Percentiles rank a stretch among this genome's conserved stretches.
Evolutionary conservation across 208 protist species (phyloP).

Genomic region (Leishmania braziliensis): DNA sequence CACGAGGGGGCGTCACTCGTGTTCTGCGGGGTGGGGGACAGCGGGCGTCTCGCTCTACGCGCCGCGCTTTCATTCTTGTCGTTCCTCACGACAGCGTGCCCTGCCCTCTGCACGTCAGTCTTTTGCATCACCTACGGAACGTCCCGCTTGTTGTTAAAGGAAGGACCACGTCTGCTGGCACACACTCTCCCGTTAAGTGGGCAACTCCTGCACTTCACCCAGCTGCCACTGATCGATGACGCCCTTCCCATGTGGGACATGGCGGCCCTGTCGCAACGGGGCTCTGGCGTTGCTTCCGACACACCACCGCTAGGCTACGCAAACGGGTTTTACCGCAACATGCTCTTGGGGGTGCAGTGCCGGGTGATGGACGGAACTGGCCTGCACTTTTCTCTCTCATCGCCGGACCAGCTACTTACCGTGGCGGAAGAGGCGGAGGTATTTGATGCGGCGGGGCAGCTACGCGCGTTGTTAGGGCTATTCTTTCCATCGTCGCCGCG

Average conservation of each 20-base stretch:
- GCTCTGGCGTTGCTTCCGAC: not conserved
- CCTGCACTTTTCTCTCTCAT: constrained; percentile 10
- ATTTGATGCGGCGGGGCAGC: constrained; percentile 15
- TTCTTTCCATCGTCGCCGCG: constrained; percentile 21
- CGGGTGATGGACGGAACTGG: no score
- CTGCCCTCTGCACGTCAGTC: constrained; percentile 22
- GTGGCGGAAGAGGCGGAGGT: constrained; percentile 17
- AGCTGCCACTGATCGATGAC: constrained; percentile 12
- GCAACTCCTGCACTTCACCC: constrained; percentile 41
- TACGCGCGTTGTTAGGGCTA: constrained; percentile 11
- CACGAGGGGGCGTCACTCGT: constrained; percentile 38
- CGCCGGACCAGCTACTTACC: constrained; percentile 8
- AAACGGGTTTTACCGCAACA: constrained; percentile 30
- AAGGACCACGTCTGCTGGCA: constrained; percentile 29
- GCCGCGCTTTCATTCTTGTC: constrained; percentile 46
- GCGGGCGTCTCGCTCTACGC: constrained; percentile 38
- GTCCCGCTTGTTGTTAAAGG: constrained; percentile 37
- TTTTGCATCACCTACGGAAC: constrained; percentile 70
- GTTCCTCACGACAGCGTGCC: constrained; percentile 22
- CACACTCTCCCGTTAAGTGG: constrained; percentile 44
- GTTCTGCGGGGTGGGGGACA: constrained; percentile 58
- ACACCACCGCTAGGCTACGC: constrained; percentile 17
- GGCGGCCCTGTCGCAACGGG: constrained; percentile 9
- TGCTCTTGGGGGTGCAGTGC: constrained; percentile 20
- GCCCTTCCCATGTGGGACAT: not conserved